Evolutionary conservation across 1,284 basidiomycete species (phyloP).

Genomic region (Papiliotrema fonsecae): DNA sequence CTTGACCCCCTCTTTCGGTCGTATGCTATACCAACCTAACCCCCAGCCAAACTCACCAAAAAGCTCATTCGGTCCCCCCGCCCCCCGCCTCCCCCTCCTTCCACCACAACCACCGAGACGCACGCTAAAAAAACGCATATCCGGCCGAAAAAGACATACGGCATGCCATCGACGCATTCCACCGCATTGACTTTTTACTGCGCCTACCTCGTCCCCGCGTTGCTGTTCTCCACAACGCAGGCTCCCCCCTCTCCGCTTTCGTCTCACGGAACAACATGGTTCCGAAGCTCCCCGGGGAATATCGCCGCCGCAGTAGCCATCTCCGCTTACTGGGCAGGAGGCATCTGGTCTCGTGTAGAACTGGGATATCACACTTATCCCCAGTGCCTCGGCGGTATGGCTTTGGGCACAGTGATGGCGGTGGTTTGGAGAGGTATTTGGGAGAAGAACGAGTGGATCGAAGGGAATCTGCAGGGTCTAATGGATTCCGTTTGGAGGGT

Average conservation of each 20-base stretch:
- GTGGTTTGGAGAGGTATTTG: constrained; percentile 52
- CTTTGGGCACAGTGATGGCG: constrained; percentile 59
- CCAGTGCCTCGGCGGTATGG: constrained; percentile 65
- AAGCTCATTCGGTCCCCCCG: constrained; percentile 52
- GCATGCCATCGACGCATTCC: constrained; percentile 86
- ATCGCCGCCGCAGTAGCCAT: background rate
- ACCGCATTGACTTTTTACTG: constrained; percentile 68
- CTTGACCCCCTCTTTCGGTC: too few species aligned
- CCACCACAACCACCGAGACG: constrained; percentile 27
- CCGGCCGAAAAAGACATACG: constrained; percentile 47
- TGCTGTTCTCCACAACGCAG: constrained; percentile 50
- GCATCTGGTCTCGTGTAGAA: constrained; percentile 66
- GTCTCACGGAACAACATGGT: background rate
- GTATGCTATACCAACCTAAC: too few species aligned
- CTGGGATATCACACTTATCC: constrained; percentile 73
- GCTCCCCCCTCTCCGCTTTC: background rate
- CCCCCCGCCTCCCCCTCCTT: constrained; percentile 59
- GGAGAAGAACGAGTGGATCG: constrained; percentile 16
- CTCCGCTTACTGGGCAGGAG: constrained; percentile 44
- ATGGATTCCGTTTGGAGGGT: constrained; percentile 19
- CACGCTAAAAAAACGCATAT: constrained; percentile 7
- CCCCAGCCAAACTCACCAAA: constrained; percentile 68
- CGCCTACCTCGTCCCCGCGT: constrained; percentile 59
- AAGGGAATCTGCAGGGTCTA: constrained; percentile 9
- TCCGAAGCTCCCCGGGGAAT: too few species aligned